Base-by-base conservation (phyloP, 2,329 filamentous ascomycete genomes). In the Calonectria naviculata region DNA sequence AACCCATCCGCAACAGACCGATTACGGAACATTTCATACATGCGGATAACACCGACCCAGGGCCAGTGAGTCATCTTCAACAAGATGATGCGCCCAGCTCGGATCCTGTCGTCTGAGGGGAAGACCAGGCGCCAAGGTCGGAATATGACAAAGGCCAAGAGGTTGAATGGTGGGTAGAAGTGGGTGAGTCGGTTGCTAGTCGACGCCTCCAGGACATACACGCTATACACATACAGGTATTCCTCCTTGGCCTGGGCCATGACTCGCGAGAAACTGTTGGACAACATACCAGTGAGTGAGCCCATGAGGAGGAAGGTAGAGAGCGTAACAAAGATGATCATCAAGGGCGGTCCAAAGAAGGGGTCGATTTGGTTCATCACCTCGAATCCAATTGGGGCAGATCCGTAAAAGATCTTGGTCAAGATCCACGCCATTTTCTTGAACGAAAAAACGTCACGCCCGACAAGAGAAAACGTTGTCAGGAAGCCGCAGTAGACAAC, bases 401-500 rank as follows among this genome's bases (percentile, higher is more conserved):
- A 93, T 13, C 93, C 94, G 79, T 94, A 95, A 81, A 95, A 95
- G 64, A 95, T 94, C 81, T 94, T 94, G 73, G 93, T 92, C 67
- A 95, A 83, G 73, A 94, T 91, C 89, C 93, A 93, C 41, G 92
- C 91, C 93, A 95, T 95, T 67, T 91, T 85, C 12, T 85, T 83
- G 28, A 93, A 87, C 5, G 87, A 89, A 78, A 93, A 95, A 2
- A 85, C 83, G 62, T 93, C 92, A 66, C 93, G 89, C n/a, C 93
- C 94, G 52, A 97, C 87, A 29, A 95, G 87, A 0, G 92, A 92
- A 77, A 96, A 96, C 0, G 95, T 98, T 0, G 95, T 97, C 38
- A 98, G 85, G 82, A 98, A 98, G 56, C 95, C 94, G 58, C 97
- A 85, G 80, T 97, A 98, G 64, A 97, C 85, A 65, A 97, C 93